Base-by-base conservation (phyloP, 805 yeast genomes). In the Candida ascalaphidarum region DNA sequence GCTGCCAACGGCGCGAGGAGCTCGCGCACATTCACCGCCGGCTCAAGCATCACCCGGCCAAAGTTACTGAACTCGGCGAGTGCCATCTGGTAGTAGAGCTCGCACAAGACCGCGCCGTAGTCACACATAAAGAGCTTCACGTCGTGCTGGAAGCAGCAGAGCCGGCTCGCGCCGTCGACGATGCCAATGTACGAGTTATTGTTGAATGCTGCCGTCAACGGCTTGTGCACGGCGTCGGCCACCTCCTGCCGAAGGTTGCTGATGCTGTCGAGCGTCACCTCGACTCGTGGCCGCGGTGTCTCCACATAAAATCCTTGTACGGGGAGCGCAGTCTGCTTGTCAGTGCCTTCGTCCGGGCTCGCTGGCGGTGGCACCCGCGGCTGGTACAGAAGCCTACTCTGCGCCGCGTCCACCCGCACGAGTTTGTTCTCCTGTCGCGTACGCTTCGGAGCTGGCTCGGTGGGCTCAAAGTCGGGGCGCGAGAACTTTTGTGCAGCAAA, bases 121-220 rank as follows among this genome's bases (percentile, higher is more conserved):
- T 89, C 96, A 12, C 89, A 74, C 14, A 92, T 53, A 46, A 70
- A 80, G 10, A 92, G 58, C 33, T 76, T 74, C 7, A 86, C 80
- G 41, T 80, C 95, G 46, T 77, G 71, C 48, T 92, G 98, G 24
- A 89, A 62, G n/a, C 95, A 81, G 10, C 81, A 77, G 13, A 89
- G 58, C 24, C 96, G 58, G 35, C 74, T 68, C 9, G 54, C 46
- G 8, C 69, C 68, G 47, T 89, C 97, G 2, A 83, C 88, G 3
- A 89, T 55, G 0, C 98, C 98, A 7, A 92, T 79, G 45, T 68
- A 83, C 0, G 79, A 72, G 27, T 80, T 71, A 30, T 81, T 73
- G 7, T 79, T 67, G 50, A 89, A 75, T 2, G 84, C 52, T 23
- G 73, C 68, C 0, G 94, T 78, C 14, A 89, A 52, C 4, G 67